Evolutionary conservation across 768 basidiomycete species (phyloP).

Genomic region (Zangia roseola): DNA sequence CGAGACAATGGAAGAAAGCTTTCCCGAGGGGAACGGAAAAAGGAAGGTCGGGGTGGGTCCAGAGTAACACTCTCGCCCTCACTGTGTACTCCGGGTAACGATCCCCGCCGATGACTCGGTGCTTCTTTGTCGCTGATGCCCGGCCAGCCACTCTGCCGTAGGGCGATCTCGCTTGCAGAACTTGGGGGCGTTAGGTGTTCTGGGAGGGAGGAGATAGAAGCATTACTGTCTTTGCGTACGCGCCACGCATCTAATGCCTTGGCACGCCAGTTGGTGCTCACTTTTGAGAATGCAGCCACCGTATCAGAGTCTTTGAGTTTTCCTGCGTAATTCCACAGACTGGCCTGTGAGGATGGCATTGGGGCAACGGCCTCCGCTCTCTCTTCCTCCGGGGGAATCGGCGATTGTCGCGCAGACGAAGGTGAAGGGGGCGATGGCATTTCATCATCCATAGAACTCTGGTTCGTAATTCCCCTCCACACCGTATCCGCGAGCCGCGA

Average conservation of each 20-base stretch:
- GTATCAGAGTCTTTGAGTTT: slow-evolving; percentile 74
- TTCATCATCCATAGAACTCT: slow-evolving; percentile 67
- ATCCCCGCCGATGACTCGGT: slow-evolving; percentile 34
- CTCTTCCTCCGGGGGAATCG: slow-evolving; percentile 20
- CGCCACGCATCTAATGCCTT: slow-evolving; percentile 43
- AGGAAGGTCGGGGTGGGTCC: slow-evolving; percentile 54
- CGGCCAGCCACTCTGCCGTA: slow-evolving; percentile 16
- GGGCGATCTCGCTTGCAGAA: slow-evolving; percentile 21
- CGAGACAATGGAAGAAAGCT: slow-evolving; percentile 45
- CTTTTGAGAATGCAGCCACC: slow-evolving; percentile 67
- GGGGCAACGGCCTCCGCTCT: slow-evolving; percentile 12
- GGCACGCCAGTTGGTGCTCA: slow-evolving; percentile 74
- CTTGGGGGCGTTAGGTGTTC: slow-evolving; percentile 18
- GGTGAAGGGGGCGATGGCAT: slow-evolving; percentile 41
- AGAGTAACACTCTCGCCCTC: slow-evolving; percentile 38
- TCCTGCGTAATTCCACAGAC: slow-evolving; percentile 69
- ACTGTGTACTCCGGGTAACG: slow-evolving; percentile 39
- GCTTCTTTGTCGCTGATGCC: not conserved
- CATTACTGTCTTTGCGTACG: slow-evolving; percentile 17
- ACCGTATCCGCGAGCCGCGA: slow-evolving; percentile 60
- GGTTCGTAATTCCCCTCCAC: slow-evolving; percentile 77
- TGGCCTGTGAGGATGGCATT: slow-evolving; percentile 32
- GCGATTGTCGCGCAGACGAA: slow-evolving; percentile 28
- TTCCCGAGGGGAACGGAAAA: slow-evolving; percentile 57
- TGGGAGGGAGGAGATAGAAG: slow-evolving; percentile 2